Conservation (phyloP, 1,284 basidiomycete species). For the Sporisorium graminicola region DNA sequence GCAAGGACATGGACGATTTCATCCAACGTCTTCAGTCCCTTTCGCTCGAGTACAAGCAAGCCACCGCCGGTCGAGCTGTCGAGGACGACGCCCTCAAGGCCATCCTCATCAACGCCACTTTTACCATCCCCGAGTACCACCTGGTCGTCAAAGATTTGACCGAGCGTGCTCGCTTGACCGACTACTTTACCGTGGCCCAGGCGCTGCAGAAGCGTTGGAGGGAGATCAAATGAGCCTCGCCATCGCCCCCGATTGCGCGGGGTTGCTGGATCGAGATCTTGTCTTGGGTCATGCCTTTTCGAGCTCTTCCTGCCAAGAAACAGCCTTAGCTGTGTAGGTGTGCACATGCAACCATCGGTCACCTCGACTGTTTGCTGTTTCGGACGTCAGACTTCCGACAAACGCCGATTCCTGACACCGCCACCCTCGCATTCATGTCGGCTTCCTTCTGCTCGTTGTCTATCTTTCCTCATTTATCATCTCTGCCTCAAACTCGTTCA, state of each 20-base stretch:
- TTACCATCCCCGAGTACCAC: slow-evolving; percentile 23
- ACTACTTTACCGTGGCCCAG: slow-evolving; percentile 24
- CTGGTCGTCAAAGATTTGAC: slow-evolving; percentile 20
- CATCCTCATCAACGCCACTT: slow-evolving; percentile 28
- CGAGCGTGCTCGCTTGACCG: slow-evolving; percentile 9
- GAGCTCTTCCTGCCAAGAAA: neutral
- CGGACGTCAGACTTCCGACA: neutral
- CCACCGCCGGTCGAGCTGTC: slow-evolving; percentile 15
- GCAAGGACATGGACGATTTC: slow-evolving; percentile 32
- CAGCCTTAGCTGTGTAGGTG: too few relatives aligned
- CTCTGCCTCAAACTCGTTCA: too few relatives aligned
- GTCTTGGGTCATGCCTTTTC: too few relatives aligned
- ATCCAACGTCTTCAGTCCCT: slow-evolving; percentile 28
- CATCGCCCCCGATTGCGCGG: too few relatives aligned
- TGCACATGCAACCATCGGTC: neutral
- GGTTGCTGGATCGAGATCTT: too few relatives aligned
- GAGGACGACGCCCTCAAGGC: slow-evolving; percentile 35
- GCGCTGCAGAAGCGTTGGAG: slow-evolving; percentile 25
- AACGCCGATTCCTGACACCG: neutral
- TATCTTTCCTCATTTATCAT: too few relatives aligned
- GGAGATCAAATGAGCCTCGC: slow-evolving; percentile 16
- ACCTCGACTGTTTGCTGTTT: neutral
- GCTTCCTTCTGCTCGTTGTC: neutral
- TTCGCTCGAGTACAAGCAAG: slow-evolving; percentile 25
- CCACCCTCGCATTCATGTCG: neutral